These are phyloP conservation scores for Fusarium sp. DNA, from an alignment of 2,329 filamentous ascomycete species.

Conservation along the genomic window DNA sequence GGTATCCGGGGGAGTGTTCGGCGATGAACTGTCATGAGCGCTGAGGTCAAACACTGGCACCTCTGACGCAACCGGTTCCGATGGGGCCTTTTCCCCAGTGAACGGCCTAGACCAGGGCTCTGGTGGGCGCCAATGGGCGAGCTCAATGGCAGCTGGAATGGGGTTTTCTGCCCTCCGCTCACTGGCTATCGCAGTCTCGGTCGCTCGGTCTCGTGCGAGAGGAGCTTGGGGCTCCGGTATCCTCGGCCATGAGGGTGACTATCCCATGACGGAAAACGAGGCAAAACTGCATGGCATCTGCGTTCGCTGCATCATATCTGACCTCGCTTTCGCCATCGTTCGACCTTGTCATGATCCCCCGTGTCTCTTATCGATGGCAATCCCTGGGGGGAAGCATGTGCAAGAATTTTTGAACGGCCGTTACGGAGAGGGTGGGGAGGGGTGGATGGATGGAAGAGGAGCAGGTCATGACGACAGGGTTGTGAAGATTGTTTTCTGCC, in stretches of 20 bases:
- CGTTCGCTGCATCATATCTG: background rate
- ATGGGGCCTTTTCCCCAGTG: constrained; percentile 19
- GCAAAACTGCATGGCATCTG: background rate
- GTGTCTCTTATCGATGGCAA: background rate
- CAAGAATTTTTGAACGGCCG: constrained; percentile 7
- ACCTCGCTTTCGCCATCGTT: background rate
- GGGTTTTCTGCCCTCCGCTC: constrained; percentile 23
- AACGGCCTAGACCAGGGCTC: constrained; percentile 3
- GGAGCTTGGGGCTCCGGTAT: constrained; percentile 26
- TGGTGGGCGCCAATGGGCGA: constrained; percentile 26
- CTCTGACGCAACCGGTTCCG: constrained; percentile 40
- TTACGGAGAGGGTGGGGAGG: constrained; percentile 15
- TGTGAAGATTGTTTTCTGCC: background rate
- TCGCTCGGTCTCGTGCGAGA: constrained; percentile 20
- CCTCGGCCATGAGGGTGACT: constrained; percentile 23
- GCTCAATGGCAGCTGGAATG: constrained; percentile 35
- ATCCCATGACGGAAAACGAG: constrained; percentile 19
- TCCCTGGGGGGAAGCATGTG: constrained; percentile 12
- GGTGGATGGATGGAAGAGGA: constrained; percentile 16
- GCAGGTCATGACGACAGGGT: background rate
- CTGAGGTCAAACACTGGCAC: constrained; percentile 18
- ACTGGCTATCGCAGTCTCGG: constrained; percentile 18
- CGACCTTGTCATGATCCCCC: background rate
- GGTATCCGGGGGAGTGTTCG: constrained; percentile 43
- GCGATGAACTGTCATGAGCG: constrained; percentile 33